A percentile compares a stretch with the other conserved stretches of the same genome.
These are phyloP conservation scores for Leptomonas pyrrhocoris DNA, from an alignment of 208 protist genomes.

Conservation along the genomic window DNA sequence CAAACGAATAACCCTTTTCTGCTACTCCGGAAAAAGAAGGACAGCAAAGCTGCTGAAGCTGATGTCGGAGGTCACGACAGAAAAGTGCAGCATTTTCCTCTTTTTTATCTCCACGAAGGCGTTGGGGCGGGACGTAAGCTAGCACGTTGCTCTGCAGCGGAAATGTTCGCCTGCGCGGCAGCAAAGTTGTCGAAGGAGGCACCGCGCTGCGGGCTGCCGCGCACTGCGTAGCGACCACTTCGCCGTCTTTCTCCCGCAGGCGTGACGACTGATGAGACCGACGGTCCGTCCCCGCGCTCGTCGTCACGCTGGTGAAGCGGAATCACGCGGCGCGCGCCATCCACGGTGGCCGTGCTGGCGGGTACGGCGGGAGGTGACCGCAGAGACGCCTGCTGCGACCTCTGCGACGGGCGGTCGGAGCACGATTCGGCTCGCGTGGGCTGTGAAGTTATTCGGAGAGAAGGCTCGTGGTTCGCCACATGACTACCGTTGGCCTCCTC, in stretches of 20 bases:
- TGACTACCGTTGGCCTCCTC: neutral
- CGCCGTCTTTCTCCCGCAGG: no score
- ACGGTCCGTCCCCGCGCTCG: neutral
- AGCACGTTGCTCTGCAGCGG: conserved; percentile 17
- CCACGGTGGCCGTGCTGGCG: neutral
- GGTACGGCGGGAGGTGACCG: conserved; percentile 9
- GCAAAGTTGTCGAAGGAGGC: conserved; percentile 27
- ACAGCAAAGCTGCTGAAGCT: no score
- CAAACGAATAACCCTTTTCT: no score
- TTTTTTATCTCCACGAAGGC: conserved; percentile 21
- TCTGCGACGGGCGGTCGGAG: neutral
- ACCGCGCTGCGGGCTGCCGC: conserved; percentile 5
- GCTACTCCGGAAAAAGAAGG: no score
- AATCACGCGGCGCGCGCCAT: conserved; percentile 3
- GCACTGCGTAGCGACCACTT: neutral
- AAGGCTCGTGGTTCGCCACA: neutral
- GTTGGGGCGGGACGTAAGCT: conserved; percentile 13
- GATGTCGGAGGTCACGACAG: no score
- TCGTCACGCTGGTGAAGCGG: neutral
- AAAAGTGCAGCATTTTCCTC: neutral
- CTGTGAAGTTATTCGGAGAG: no score
- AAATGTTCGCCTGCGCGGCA: conserved; percentile 15
- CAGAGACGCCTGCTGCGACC: conserved; percentile 3
- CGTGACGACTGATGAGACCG: no score
- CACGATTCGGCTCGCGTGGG: neutral